These are phyloP conservation scores for Calocybe cyanea DNA, from an alignment of 768 basidiomycete species.

Conservation along the genomic window DNA sequence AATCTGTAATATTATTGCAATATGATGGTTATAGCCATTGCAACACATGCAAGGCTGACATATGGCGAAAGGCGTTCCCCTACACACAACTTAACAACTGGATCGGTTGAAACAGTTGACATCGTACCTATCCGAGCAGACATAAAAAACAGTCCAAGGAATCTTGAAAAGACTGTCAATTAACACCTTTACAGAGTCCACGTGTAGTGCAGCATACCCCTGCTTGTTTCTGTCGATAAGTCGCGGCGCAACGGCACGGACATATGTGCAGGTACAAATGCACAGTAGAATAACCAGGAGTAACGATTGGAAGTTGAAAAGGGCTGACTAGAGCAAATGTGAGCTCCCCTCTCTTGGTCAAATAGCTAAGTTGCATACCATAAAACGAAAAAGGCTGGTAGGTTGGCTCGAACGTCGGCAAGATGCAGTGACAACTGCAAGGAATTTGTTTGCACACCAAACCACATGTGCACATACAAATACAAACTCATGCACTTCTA, in stretches of 20 bases:
- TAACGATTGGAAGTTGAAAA: slow-evolving; percentile 97
- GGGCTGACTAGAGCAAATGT: slow-evolving; percentile 57
- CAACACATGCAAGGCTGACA: slow-evolving; percentile 87
- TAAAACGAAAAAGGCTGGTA: neutral
- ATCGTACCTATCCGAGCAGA: slow-evolving; percentile 87
- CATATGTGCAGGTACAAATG: slow-evolving; percentile 97
- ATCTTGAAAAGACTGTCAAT: slow-evolving; percentile 41
- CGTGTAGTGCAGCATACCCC: slow-evolving; percentile 56
- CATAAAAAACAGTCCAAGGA: slow-evolving; percentile 92
- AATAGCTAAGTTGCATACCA: slow-evolving; percentile 7
- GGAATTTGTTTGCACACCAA: too few species aligned
- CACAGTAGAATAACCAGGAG: slow-evolving; percentile 89
- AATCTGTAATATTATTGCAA: slow-evolving; percentile 29
- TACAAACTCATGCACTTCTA: too few species aligned
- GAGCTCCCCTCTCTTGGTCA: neutral
- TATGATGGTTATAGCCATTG: slow-evolving; percentile 81
- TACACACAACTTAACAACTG: slow-evolving; percentile 24
- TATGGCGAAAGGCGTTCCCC: slow-evolving; percentile 96
- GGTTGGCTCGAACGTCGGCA: too few species aligned
- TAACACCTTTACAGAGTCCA: slow-evolving; percentile 1
- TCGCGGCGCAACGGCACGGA: slow-evolving; percentile 84
- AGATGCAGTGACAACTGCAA: too few species aligned
- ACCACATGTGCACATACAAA: too few species aligned
- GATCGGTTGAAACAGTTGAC: neutral
- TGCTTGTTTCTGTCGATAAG: slow-evolving; percentile 92